These are phyloP conservation scores for Suhomyces anneliseae DNA, from an alignment of 1,139 yeast species.

Conservation along the genomic window DNA sequence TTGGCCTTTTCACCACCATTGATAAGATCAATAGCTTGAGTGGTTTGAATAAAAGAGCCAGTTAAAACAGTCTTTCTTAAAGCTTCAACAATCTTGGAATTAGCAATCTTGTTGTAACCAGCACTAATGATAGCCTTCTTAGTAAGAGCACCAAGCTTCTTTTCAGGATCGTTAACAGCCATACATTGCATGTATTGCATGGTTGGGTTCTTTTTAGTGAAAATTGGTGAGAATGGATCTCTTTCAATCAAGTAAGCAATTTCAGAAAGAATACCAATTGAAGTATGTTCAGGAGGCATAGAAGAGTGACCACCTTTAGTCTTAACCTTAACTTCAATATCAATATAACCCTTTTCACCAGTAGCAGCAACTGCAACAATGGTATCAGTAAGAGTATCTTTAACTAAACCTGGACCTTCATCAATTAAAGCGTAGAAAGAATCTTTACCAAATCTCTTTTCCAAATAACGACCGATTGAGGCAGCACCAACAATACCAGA, in stretches of 20 bases:
- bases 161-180: constrained; percentile 35
- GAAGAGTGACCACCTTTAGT: constrained; percentile 77
- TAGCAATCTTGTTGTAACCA: constrained; percentile 26
- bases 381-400: constrained; percentile 30
- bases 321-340: constrained; percentile 45
- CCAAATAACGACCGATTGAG: constrained; percentile 40
- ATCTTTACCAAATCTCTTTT: constrained; percentile 53
- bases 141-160: constrained; percentile 13
- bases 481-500: constrained; percentile 61
- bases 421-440: constrained; percentile 60
- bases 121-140: constrained; percentile 29
- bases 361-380: constrained; percentile 47
- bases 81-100: constrained; percentile 20
- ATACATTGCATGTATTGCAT: constrained; percentile 47
- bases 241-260: constrained; percentile 51
- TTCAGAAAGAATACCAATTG: constrained; percentile 68
- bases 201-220: constrained; percentile 52
- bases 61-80: constrained; percentile 16
- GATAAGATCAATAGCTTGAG: constrained; percentile 37
- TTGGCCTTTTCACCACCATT: constrained; percentile 38
- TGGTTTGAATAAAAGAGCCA: constrained; percentile 28
- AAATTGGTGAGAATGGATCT: constrained; percentile 45
- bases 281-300: constrained; percentile 69
- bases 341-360: constrained; percentile 67
- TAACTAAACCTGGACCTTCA: constrained; percentile 54